Conservation (phyloP, 2,329 filamentous ascomycete species). For the Bipolaris cookei region DNA sequence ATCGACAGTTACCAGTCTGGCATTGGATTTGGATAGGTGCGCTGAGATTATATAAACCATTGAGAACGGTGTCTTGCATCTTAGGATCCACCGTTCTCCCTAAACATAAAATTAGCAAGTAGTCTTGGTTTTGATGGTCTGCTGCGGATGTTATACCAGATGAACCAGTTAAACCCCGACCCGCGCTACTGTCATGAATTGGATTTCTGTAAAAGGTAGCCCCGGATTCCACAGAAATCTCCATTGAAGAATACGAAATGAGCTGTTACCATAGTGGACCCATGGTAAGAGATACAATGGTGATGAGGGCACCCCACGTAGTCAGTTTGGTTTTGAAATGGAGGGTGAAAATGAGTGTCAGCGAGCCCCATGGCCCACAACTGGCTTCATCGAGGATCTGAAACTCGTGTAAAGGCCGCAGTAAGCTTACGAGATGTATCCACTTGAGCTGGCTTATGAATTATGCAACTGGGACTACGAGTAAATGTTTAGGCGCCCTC, state of each 20-base stretch:
- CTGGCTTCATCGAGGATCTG: conserved; percentile 38
- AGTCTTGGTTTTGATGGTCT: not conserved
- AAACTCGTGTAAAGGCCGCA: conserved; percentile 26
- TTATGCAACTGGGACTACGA: conserved; percentile 36
- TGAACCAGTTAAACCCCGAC: not conserved
- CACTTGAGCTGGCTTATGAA: conserved; percentile 44
- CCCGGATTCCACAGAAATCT: not conserved
- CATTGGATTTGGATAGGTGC: conserved; percentile 2
- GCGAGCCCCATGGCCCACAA: conserved; percentile 28
- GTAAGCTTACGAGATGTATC: conserved; percentile 23
- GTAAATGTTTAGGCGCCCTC: not conserved
- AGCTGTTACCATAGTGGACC: conserved; percentile 6
- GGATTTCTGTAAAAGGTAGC: not conserved
- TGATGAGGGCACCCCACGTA: conserved; percentile 5
- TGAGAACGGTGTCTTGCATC: conserved; percentile 7
- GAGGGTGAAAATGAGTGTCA: conserved; percentile 5
- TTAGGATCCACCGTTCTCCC: not conserved
- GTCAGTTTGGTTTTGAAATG: conserved; percentile 6
- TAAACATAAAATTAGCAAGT: not conserved
- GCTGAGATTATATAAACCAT: conserved; percentile 9
- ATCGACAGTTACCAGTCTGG: conserved; percentile 5
- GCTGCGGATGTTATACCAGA: not conserved
- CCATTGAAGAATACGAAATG: conserved; percentile 3
- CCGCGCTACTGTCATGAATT: not conserved
- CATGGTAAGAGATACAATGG: conserved; percentile 7